These are phyloP conservation scores for Camellia lanceoleosa DNA, from an alignment of 148 eudicot species.

Conservation along the genomic window DNA sequence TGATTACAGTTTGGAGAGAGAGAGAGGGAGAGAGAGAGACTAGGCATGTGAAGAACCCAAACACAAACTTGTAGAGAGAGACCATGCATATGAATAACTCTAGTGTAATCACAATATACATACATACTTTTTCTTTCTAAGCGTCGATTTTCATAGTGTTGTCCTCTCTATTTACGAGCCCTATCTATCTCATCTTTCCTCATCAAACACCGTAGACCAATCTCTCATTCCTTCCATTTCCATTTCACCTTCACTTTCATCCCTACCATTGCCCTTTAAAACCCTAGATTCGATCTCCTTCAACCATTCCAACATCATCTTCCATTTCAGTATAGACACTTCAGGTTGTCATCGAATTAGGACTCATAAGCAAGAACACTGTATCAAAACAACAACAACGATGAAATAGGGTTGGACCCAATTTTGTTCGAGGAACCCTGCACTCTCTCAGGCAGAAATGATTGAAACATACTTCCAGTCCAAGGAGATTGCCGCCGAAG, in stretches of 20 bases:
- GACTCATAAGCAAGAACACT: slow-evolving; percentile 22
- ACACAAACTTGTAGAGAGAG: too few species aligned
- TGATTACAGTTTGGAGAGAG: too few species aligned
- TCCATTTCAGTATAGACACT: slow-evolving; percentile 10
- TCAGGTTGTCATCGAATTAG: slow-evolving; percentile 23
- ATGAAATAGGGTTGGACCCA: slow-evolving; percentile 60
- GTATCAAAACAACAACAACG: slow-evolving; percentile 15
- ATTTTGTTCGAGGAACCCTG: slow-evolving; percentile 68
- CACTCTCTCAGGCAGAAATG: slow-evolving; percentile 56
- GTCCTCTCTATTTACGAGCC: slow-evolving; percentile 35
- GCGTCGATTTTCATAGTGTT: slow-evolving; percentile 37
- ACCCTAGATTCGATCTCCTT: background rate
- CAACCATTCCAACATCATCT: background rate
- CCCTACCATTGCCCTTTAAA: slow-evolving; percentile 5
- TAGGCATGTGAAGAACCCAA: too few species aligned
- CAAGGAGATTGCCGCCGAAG: too few species aligned
- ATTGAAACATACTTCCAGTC: slow-evolving; percentile 70
- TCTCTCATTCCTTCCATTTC: too few species aligned
- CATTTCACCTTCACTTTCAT: slow-evolving; percentile 9
- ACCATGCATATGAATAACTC: too few species aligned
- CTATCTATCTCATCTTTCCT: slow-evolving; percentile 42
- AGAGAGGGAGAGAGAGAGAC: too few species aligned
- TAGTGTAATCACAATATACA: too few species aligned
- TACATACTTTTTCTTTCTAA: background rate
- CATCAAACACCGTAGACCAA: slow-evolving; percentile 12